Base-by-base conservation (phyloP, 2,329 filamentous ascomycete genomes). In the Colletotrichum trifolii region DNA sequence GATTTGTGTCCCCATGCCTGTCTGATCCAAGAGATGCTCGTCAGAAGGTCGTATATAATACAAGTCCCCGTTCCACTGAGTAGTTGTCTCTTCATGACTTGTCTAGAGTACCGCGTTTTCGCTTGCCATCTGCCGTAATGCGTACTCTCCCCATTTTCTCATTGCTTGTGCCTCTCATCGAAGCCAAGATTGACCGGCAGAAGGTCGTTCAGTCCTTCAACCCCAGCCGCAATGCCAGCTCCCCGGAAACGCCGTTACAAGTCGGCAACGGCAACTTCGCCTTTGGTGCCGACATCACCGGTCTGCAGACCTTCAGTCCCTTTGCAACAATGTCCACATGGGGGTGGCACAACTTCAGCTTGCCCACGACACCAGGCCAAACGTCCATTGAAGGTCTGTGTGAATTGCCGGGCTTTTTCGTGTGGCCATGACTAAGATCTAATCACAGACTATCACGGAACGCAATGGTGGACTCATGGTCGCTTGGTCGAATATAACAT, bases 251-350 rank as follows among this genome's bases (percentile, higher is more conserved):
- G 9, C 85, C 85, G 0, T 73, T 88, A 42, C 81, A 83, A 67
- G 81, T 83, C 3, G 82, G 81, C 36, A 83, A 83, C 67, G 81
- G 82, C 13, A 82, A 83, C 70, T 82, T 83, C 65, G 81, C 81
- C 4, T 83, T 83, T 59, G 79, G 78, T 6, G 80, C 78, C 11
- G 81, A 83, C 67, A 73, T 82, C 4, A 83, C 81, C 1, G 81
- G 82, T 7, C 71, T 83, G 54, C 79, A 82, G 67, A 81, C 79
- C 2, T 83, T 83, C 67, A 76, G 75, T 34, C 79, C 80, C 1
- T 83, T 80, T 65, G 79, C 75, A n/a, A 82, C 76, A 3, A 76
- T 83, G 75, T 82, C 81, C 2, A 79, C 77, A 2, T 83, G 80
- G 81, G 81, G 80, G 7, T 84, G 81, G 81, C 81, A 84, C 71